phyloP scores from a whole-genome alignment of 1,284 basidiomycete genomes.

The Naganishia liquefaciens region DNA sequence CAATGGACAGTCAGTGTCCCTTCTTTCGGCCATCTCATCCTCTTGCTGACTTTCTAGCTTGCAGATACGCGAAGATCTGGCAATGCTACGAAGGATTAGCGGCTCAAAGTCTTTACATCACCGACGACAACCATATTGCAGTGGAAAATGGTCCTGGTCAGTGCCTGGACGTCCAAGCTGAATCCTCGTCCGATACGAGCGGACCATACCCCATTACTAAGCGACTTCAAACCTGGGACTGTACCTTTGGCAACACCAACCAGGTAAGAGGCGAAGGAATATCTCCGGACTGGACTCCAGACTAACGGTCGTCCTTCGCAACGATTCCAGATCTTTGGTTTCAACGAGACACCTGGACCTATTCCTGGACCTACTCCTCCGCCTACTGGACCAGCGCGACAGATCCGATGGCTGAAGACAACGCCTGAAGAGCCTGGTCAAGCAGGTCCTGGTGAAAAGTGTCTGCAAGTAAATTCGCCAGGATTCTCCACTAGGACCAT shows the following conservation, averaged over 20 bases:
- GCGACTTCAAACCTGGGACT: constrained; percentile 24
- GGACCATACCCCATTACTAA: constrained; percentile 21
- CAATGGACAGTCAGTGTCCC: constrained; percentile 22
- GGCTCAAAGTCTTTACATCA: constrained; percentile 30
- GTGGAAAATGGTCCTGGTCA: constrained; percentile 14
- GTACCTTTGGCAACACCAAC: constrained; percentile 14
- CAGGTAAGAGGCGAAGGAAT: constrained; percentile 19
- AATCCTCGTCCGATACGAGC: background rate
- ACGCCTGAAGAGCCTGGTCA: constrained; percentile 7
- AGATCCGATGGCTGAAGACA: background rate
- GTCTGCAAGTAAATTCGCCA: background rate
- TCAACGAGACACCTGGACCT: background rate
- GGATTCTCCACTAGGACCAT: background rate
- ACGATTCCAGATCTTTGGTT: constrained; percentile 6
- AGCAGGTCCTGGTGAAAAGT: background rate
- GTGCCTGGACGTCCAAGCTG: constrained; percentile 23
- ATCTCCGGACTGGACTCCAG: background rate
- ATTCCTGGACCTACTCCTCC: background rate
- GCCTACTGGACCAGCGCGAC: background rate
- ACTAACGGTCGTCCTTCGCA: background rate
- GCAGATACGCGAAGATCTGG: constrained; percentile 33
- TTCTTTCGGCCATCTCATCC: no score
- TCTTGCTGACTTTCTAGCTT: no score
- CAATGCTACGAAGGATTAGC: constrained; percentile 32
- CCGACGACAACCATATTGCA: constrained; percentile 29